A percentile compares a stretch with the other conserved stretches of the same genome.
These are phyloP conservation scores for Acanthamoeba lugdunensis DNA, from an alignment of 208 protist genomes.

Conservation along the genomic window DNA sequence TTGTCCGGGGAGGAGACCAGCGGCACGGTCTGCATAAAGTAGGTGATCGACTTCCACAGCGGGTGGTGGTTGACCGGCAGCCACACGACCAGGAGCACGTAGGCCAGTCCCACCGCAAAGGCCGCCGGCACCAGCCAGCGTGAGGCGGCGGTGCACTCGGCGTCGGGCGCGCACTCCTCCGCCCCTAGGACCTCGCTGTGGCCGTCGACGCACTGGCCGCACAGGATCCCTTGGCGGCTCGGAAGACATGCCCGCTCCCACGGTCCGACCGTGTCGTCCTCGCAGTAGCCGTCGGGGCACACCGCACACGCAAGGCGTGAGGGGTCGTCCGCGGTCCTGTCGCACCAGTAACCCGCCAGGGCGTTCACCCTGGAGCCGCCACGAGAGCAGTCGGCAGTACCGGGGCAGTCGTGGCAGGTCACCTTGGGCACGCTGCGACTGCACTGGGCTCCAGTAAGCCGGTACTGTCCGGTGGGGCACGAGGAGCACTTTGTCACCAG, in stretches of 20 bases:
- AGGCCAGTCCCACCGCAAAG: not conserved
- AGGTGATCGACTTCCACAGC: not conserved
- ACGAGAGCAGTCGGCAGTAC: not conserved
- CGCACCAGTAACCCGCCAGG: not conserved
- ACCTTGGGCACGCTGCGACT: not conserved
- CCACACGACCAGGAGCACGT: not conserved
- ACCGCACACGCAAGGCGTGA: not conserved
- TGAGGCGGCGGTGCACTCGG: not conserved
- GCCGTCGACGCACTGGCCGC: not conserved
- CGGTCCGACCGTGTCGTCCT: not conserved
- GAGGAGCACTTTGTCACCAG: no score
- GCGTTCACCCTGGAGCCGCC: not conserved
- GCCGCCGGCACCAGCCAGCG: not conserved
- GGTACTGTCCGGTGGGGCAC: no score
- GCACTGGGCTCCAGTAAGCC: no score
- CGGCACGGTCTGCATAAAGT: not conserved
- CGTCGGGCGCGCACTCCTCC: not conserved
- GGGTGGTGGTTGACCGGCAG: not conserved
- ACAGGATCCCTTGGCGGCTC: not conserved
- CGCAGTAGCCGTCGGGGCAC: not conserved
- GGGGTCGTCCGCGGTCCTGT: not conserved
- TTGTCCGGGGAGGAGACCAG: not conserved
- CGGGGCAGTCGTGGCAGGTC: not conserved
- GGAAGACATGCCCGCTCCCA: not conserved
- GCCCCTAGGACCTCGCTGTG: not conserved